Conservation (phyloP, 2,329 filamentous ascomycete species). For the Apiospora koreana region DNA sequence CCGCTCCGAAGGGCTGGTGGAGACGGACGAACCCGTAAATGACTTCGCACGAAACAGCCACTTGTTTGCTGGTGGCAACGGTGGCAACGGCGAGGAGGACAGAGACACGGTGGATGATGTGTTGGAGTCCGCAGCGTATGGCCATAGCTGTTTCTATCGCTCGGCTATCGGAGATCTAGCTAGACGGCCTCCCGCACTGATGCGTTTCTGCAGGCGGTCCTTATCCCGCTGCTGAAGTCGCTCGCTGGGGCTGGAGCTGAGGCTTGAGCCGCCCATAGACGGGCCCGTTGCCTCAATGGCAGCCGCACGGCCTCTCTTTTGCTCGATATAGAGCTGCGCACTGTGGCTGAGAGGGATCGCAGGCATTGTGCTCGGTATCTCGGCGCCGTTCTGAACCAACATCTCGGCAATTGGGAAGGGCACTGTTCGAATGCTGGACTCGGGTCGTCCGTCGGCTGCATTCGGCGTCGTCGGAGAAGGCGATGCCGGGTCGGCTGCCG, state of each 20-base stretch:
- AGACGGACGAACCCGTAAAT: neutral
- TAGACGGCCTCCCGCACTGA: slow-evolving; percentile 75
- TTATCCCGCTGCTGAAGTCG: slow-evolving; percentile 58
- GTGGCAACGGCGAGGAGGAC: neutral
- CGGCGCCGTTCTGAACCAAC: slow-evolving; percentile 89
- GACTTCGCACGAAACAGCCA: slow-evolving; percentile 4
- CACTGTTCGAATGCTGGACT: slow-evolving; percentile 52
- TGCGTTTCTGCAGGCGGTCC: slow-evolving; percentile 76
- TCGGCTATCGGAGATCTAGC: slow-evolving; percentile 65
- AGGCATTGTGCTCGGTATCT: slow-evolving; percentile 74
- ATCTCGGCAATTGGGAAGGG: slow-evolving; percentile 91
- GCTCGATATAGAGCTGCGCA: slow-evolving; percentile 82
- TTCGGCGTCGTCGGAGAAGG: slow-evolving; percentile 53
- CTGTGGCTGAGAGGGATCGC: slow-evolving; percentile 81
- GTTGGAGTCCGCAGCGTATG: slow-evolving; percentile 11
- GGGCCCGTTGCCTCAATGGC: slow-evolving; percentile 39
- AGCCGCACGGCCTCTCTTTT: slow-evolving; percentile 60
- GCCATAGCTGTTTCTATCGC: slow-evolving; percentile 37
- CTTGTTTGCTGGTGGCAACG: neutral
- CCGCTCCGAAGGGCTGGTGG: neutral
- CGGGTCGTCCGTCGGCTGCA: slow-evolving; percentile 36
- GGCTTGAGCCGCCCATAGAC: slow-evolving; percentile 52
- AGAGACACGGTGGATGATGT: slow-evolving; percentile 17
- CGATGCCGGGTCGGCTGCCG: slow-evolving; percentile 86
- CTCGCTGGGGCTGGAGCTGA: slow-evolving; percentile 43